Evolutionary conservation across 2,329 filamentous ascomycete species (phyloP).

Genomic region (Corinectria fuckeliana): DNA sequence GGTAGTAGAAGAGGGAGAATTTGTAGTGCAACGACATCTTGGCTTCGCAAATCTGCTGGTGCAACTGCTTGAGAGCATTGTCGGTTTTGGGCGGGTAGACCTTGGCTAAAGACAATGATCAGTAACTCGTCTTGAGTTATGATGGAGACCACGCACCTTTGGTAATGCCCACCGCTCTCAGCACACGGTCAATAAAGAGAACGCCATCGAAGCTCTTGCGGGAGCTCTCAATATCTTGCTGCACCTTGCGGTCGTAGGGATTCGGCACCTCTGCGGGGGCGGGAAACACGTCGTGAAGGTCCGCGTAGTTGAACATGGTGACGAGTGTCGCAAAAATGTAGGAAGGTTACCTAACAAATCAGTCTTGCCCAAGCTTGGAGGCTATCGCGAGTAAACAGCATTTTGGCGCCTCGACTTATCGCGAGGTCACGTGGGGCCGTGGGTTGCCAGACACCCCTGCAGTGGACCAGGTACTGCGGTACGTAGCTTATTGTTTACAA

Average conservation of each 20-base stretch:
- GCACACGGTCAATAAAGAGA: slow-evolving; percentile 81
- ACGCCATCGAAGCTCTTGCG: slow-evolving; percentile 72
- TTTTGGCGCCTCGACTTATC: slow-evolving; percentile 14
- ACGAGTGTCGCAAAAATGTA: background rate
- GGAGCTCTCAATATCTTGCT: slow-evolving; percentile 69
- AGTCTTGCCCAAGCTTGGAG: slow-evolving; percentile 12
- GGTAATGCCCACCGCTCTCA: slow-evolving; percentile 72
- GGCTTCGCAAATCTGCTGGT: slow-evolving; percentile 71
- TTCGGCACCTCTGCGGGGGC: slow-evolving; percentile 64
- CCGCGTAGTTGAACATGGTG: slow-evolving; percentile 67
- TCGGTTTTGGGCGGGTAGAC: slow-evolving; percentile 78
- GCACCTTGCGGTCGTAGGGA: slow-evolving; percentile 65
- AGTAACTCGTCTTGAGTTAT: background rate
- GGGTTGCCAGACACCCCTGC: background rate
- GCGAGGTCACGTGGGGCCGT: slow-evolving; percentile 33
- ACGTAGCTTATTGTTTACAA: slow-evolving; percentile 48
- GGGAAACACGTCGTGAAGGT: slow-evolving; percentile 73
- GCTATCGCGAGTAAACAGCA: slow-evolving; percentile 33
- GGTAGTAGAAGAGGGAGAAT: slow-evolving; percentile 82
- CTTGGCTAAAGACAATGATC: slow-evolving; percentile 54
- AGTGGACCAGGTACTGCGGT: slow-evolving; percentile 2
- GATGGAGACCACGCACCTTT: slow-evolving; percentile 58
- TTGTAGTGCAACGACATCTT: slow-evolving; percentile 76
- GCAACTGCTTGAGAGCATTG: slow-evolving; percentile 70
- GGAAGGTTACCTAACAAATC: background rate